Evolutionary conservation across 2,329 filamentous ascomycete genomes (phyloP), one percentile per base, ranked within the genome.

Genomic region (Aspergillus arachidicola): DNA sequence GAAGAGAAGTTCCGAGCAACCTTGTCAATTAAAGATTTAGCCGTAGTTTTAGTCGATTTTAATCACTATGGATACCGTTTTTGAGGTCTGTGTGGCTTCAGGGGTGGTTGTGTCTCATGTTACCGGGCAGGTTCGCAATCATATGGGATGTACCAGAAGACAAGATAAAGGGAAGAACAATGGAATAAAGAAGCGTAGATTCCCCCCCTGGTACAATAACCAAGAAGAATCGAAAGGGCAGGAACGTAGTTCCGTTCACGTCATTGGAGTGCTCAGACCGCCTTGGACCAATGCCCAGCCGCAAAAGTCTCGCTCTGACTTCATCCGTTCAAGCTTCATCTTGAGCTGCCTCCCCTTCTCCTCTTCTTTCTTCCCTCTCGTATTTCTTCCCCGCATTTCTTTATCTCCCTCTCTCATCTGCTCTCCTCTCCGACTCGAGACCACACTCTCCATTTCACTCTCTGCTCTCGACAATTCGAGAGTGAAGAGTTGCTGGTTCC

Each of bases 301-400:
- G 30, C 30, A 46, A 58, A 58, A 58, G 21, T 19, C n/a, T 26
- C 41, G 41, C 56, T 34, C 46, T 60, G 58, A 60, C 58, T 60
- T 60, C 58, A 54, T 60, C 34, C 26, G 23, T n/a, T 58, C 23
- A 45, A 60, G 32, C 63, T 63, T 64, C 66, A 68, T 66, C 54
- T 36, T 10, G 26, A 58, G 21, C 10, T 46, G 16, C 43, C 26
- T 10, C 12, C 23, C 57, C 34, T 51, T 26, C 30, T 36, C 57
- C 26, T 34, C 38, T 61, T 41, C 56, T 45, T 30, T 26, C 57
- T 45, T 58, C 54, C 46, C 56, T 58, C 21, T 54, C 30, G 30
- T 36, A 38, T 36, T 36, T 12, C 36, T n/a, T n/a, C 28, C 38
- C 48, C 46, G 58, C 58, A 41, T 60, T 46, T 41, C n/a, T 43